These are phyloP conservation scores for Endotrypanum monterogeii DNA, from an alignment of 208 protist species.

Conservation along the genomic window DNA sequence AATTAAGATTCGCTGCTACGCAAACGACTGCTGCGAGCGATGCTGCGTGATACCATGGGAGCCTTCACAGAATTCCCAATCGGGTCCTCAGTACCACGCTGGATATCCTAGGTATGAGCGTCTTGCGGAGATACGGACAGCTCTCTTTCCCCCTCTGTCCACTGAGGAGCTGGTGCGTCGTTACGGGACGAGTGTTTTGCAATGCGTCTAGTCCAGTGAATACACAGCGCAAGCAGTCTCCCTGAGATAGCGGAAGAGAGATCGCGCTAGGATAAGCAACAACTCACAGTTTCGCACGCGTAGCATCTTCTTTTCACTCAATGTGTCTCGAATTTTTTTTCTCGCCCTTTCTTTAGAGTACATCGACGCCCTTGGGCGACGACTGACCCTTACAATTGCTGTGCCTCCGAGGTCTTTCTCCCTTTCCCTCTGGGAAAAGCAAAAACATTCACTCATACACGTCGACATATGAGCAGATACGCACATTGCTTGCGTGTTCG, in stretches of 20 bases:
- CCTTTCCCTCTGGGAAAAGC: no score
- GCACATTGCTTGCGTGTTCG: background rate
- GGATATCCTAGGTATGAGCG: slow-evolving; percentile 76
- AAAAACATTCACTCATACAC: background rate
- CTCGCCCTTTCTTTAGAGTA: background rate
- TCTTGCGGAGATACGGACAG: slow-evolving; percentile 46
- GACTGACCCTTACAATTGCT: background rate
- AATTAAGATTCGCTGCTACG: slow-evolving; percentile 89
- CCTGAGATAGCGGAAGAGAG: background rate
- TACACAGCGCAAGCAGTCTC: background rate
- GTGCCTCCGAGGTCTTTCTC: background rate
- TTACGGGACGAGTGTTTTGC: slow-evolving; percentile 50
- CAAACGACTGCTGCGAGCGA: slow-evolving; percentile 81
- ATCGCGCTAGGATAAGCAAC: background rate
- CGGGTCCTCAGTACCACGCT: slow-evolving; percentile 4
- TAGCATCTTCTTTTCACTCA: background rate
- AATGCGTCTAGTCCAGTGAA: background rate
- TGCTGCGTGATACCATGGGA: slow-evolving; percentile 76
- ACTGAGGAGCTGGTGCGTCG: slow-evolving; percentile 72
- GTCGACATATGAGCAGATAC: background rate
- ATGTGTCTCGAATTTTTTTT: background rate
- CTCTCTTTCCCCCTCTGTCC: slow-evolving; percentile 73
- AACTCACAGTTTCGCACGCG: background rate
- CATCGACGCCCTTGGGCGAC: background rate
- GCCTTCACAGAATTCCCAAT: slow-evolving; percentile 12